Conservation (phyloP, 2,329 filamentous ascomycete species). For the Cladosporium sp. region DNA sequence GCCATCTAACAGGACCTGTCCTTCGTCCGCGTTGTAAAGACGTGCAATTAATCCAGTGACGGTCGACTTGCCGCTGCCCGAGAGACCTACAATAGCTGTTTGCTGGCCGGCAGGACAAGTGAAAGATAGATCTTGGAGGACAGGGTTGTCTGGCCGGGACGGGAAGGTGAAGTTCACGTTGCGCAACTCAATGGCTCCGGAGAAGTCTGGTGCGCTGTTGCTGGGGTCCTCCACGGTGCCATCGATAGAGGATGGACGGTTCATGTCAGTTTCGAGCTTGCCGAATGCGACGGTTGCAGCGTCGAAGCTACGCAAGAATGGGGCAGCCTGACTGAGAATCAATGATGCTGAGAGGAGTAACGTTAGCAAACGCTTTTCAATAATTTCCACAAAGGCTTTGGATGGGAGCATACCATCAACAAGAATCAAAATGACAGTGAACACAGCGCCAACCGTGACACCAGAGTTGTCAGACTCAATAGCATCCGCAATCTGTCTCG, state of each 20-base stretch:
- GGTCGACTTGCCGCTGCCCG: constrained; percentile 37
- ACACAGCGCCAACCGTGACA: constrained; percentile 30
- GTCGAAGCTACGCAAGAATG: constrained; percentile 46
- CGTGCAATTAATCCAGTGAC: constrained; percentile 31
- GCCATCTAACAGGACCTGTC: constrained; percentile 31
- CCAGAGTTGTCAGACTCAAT: constrained; percentile 18
- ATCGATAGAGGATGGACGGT: constrained; percentile 39
- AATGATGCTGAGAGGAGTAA: constrained; percentile 32
- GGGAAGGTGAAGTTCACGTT: constrained; percentile 71
- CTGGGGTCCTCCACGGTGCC: constrained; percentile 27
- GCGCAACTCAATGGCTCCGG: constrained; percentile 54
- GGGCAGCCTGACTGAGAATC: constrained; percentile 42
- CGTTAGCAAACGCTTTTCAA: no score
- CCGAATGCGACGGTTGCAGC: constrained; percentile 50
- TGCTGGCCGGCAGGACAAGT: constrained; percentile 37
- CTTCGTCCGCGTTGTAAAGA: constrained; percentile 30
- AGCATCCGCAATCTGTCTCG: constrained; percentile 33
- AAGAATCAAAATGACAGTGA: constrained; percentile 33
- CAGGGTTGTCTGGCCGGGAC: constrained; percentile 31
- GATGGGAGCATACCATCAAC: constrained; percentile 35
- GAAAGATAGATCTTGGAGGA: constrained; percentile 33
- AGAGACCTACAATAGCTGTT: constrained; percentile 40
- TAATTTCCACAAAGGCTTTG: no score
- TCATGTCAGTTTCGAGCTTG: constrained; percentile 56
- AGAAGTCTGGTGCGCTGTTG: constrained; percentile 19